phyloP scores from a whole-genome alignment of 192 early-diverging fungal genomes.

The Piromyces finnis region DNA sequence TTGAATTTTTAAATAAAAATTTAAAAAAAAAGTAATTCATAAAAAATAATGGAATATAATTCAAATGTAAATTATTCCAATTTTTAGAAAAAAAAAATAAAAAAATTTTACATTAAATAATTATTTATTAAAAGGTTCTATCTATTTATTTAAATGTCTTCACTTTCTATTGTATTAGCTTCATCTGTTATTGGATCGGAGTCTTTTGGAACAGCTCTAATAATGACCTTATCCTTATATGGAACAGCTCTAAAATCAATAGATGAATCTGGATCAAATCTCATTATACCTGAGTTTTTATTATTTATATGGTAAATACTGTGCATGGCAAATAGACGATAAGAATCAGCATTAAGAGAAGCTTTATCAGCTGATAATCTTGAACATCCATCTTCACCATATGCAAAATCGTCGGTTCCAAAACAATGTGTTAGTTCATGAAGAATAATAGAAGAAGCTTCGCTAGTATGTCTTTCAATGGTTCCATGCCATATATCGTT shows the following conservation, averaged over 20 bases:
- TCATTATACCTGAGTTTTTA: background rate
- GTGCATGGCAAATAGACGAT: background rate
- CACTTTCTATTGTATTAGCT: no score
- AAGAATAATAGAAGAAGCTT: background rate
- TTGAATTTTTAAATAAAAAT: no score
- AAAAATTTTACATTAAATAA: no score
- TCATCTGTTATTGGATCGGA: no score
- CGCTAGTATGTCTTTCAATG: background rate
- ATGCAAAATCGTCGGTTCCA: background rate
- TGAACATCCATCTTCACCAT: background rate
- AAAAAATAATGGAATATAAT: no score
- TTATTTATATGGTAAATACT: background rate
- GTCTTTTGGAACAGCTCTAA: background rate
- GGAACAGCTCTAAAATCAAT: background rate
- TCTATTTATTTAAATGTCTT: no score
- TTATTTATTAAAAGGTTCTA: no score
- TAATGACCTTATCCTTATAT: background rate
- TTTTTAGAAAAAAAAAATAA: no score
- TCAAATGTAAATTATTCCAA: no score
- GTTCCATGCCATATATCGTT: background rate
- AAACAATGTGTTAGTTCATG: background rate
- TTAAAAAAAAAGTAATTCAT: no score
- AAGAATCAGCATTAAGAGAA: background rate
- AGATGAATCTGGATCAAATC: background rate
- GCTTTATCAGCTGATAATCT: background rate